Percentiles rank a stretch among this genome's conserved stretches.
These are phyloP conservation scores for Naganishia albida DNA, from an alignment of 1,284 basidiomycete species.

Conservation along the genomic window DNA sequence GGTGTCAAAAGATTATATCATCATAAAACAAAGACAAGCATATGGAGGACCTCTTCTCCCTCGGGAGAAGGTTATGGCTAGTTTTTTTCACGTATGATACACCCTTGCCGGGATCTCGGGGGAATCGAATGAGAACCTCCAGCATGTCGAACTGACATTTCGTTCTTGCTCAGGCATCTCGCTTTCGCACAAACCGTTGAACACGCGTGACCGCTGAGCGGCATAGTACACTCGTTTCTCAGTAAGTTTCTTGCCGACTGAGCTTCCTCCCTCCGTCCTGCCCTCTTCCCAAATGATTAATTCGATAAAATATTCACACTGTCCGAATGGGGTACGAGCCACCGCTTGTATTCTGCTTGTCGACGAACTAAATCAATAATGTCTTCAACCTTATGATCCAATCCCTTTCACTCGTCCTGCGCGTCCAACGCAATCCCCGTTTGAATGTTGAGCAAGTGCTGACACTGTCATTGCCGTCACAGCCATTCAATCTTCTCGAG, in stretches of 20 bases:
- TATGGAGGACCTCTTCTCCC: constrained; percentile 32
- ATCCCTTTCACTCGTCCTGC: neutral
- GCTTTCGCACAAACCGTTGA: neutral
- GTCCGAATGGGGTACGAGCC: constrained; percentile 24
- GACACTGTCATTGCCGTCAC: neutral
- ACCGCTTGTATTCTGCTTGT: constrained; percentile 14
- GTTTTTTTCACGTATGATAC: constrained; percentile 31
- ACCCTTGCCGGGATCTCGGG: neutral
- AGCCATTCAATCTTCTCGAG: constrained; percentile 5
- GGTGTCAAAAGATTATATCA: constrained; percentile 22
- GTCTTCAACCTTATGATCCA: constrained; percentile 35
- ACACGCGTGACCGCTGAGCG: constrained; percentile 6
- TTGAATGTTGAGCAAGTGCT: neutral
- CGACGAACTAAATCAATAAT: constrained; percentile 32
- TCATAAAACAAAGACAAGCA: constrained; percentile 35
- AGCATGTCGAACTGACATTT: constrained; percentile 5
- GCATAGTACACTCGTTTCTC: constrained; percentile 20
- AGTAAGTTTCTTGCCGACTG: neutral
- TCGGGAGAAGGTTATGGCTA: constrained; percentile 27
- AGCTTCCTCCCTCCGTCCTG: neutral
- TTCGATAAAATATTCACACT: constrained; percentile 21
- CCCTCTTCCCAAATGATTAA: constrained; percentile 27
- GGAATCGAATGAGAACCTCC: neutral
- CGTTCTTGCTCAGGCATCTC: neutral
- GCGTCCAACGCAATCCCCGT: neutral